Evolutionary conservation across 768 basidiomycete genomes (phyloP).

Genomic region (Trametes villosa): DNA sequence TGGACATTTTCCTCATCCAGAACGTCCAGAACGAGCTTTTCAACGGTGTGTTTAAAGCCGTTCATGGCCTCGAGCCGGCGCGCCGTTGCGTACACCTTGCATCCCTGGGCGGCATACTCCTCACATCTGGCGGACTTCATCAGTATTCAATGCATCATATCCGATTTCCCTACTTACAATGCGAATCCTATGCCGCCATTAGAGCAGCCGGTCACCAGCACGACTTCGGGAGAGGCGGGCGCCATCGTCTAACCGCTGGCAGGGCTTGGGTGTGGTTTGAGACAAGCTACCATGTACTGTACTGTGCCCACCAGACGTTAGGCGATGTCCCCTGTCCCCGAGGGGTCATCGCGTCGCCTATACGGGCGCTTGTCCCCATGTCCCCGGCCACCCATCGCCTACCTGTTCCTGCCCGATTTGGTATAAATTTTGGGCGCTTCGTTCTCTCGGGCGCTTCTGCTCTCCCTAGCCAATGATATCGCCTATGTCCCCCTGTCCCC

Average conservation of each 20-base stretch:
- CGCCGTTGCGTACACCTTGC: constrained; percentile 78
- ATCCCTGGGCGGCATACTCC: constrained; percentile 66
- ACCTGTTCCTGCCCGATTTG: too few relatives aligned
- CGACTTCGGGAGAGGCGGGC: constrained; percentile 39
- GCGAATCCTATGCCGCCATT: constrained; percentile 25
- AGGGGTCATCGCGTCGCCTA: too few relatives aligned
- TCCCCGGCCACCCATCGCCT: too few relatives aligned
- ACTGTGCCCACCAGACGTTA: neutral
- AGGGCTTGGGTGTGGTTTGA: neutral
- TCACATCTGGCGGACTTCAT: constrained; percentile 51
- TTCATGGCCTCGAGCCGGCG: constrained; percentile 64
- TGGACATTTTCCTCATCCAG: constrained; percentile 60
- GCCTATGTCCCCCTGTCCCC: too few relatives aligned
- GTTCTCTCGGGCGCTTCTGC: neutral
- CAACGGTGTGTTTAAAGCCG: constrained; percentile 52
- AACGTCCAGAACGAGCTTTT: constrained; percentile 63
- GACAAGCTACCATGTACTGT: neutral
- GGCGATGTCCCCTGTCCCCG: neutral
- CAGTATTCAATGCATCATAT: neutral
- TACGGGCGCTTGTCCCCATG: too few relatives aligned
- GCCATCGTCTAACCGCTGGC: neutral
- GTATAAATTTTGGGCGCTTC: neutral
- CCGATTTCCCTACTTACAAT: constrained; percentile 26
- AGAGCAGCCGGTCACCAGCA: constrained; percentile 71
- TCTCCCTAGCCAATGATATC: too few relatives aligned